Conservation (phyloP, 345 rosid genomes). For the Eucalyptus sp. region DNA sequence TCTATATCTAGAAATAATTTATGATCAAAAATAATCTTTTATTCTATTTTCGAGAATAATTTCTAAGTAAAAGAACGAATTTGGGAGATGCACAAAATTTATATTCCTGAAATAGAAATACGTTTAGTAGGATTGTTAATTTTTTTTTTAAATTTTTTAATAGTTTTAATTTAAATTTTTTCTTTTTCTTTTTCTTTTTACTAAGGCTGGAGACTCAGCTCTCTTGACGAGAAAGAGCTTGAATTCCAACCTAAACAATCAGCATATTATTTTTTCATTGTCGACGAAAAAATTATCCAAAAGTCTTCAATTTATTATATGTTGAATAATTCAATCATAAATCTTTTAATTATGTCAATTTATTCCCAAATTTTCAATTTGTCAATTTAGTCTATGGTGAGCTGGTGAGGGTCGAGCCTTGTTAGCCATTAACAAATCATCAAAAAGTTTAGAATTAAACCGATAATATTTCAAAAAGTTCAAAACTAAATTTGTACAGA, state of each 20-base stretch:
- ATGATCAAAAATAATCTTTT: too few relatives aligned
- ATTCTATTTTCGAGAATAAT: too few relatives aligned
- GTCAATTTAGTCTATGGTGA: not conserved
- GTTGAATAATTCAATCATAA: rapidly evolving
- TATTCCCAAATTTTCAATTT: not conserved
- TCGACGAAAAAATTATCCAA: rapidly evolving
- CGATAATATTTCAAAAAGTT: not conserved
- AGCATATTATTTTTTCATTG: not conserved
- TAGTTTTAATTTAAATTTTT: rapidly evolving
- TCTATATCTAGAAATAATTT: too few relatives aligned
- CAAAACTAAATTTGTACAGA: not conserved
- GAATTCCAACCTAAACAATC: not conserved
- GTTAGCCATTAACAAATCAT: rapidly evolving
- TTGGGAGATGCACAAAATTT: rapidly evolving
- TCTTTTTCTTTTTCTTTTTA: too few relatives aligned
- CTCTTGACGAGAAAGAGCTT: not conserved
- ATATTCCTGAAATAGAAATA: rapidly evolving
- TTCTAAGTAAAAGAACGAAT: rapidly evolving
- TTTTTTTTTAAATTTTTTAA: too few relatives aligned
- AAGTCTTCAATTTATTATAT: rapidly evolving
- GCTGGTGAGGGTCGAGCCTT: rapidly evolving
- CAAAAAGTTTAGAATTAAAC: too few relatives aligned
- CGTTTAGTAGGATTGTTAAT: too few relatives aligned
- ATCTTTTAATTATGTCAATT: not conserved
- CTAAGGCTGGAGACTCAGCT: rapidly evolving